Conservation (phyloP, 306 rosid species). For the Cicer chorassanicum region DNA sequence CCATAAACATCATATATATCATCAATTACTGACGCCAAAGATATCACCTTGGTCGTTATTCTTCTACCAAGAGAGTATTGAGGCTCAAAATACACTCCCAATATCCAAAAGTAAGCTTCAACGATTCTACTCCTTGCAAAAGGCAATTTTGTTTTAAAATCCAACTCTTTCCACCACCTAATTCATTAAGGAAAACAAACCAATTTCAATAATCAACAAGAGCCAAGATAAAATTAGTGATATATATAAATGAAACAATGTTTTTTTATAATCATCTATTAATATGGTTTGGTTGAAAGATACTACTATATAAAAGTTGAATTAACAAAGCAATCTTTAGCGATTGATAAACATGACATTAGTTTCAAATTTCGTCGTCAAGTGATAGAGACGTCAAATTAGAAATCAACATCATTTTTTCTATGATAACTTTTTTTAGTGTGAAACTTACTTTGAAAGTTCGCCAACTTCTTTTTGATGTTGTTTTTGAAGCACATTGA, state of each 20-base stretch:
- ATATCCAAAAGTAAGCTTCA: constrained; percentile 57
- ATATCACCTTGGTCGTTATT: constrained; percentile 24
- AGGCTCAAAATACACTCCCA: constrained; percentile 47
- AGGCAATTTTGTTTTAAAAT: constrained; percentile 32
- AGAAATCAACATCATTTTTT: no score
- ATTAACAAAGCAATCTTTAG: no score
- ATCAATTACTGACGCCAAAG: constrained; percentile 44
- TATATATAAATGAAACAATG: no score
- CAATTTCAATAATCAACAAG: neutral
- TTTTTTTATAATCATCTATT: no score
- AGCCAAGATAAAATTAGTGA: no score
- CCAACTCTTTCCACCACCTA: constrained; percentile 64
- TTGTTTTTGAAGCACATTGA: constrained; percentile 52
- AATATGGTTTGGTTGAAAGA: no score
- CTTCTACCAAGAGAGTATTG: constrained; percentile 44
- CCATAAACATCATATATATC: constrained; percentile 62
- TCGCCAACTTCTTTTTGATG: constrained; percentile 51
- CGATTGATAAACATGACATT: no score
- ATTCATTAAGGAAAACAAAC: neutral
- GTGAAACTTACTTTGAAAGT: constrained; percentile 38
- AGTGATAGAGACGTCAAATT: no score
- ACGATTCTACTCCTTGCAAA: constrained; percentile 57
- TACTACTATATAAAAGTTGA: no score
- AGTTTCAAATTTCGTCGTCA: no score
- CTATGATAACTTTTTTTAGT: no score